Conservation (phyloP, 805 yeast species). For the Aciculoconidium aculeatum region DNA sequence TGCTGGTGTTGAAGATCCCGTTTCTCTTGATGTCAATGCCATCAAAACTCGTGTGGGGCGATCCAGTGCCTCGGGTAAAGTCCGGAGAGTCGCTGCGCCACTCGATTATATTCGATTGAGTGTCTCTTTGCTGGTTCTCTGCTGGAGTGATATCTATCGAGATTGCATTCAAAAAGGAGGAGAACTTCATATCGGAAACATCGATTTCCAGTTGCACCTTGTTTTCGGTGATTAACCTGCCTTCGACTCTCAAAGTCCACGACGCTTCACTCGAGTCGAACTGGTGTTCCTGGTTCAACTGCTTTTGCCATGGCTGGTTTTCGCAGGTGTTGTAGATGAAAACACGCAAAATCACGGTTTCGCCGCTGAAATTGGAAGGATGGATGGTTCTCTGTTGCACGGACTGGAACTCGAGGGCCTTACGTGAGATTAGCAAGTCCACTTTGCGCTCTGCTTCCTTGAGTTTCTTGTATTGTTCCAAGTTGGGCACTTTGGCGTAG, state of each 20-base stretch:
- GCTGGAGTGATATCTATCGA: conserved; percentile 64
- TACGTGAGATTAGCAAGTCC: conserved; percentile 77
- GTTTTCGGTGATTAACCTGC: conserved; percentile 57
- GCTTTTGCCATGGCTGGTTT: conserved; percentile 79
- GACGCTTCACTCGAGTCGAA: conserved; percentile 37
- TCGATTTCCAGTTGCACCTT: too few relatives aligned
- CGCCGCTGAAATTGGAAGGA: conserved; percentile 31
- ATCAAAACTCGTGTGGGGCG: conserved; percentile 49
- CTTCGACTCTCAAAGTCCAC: conserved; percentile 90
- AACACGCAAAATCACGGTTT: conserved; percentile 64
- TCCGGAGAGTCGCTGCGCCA: conserved; percentile 71
- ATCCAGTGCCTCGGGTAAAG: conserved; percentile 15
- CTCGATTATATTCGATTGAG: conserved; percentile 53
- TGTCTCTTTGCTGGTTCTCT: conserved; percentile 26
- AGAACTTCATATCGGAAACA: conserved; percentile 49
- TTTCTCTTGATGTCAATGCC: conserved; percentile 82
- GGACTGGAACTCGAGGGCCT: conserved; percentile 81
- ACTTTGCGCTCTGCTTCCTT: conserved; percentile 76
- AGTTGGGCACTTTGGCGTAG: conserved; percentile 53
- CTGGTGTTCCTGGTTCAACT: conserved; percentile 18
- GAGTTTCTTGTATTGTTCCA: conserved; percentile 63
- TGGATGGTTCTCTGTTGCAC: conserved; percentile 36
- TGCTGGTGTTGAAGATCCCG: conserved; percentile 53
- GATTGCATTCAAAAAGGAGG: conserved; percentile 75
- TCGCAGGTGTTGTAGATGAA: conserved; percentile 77